phyloP scores from a whole-genome alignment of 176 grass and related monocot genomes.

The Aegilops sharonensis region DNA sequence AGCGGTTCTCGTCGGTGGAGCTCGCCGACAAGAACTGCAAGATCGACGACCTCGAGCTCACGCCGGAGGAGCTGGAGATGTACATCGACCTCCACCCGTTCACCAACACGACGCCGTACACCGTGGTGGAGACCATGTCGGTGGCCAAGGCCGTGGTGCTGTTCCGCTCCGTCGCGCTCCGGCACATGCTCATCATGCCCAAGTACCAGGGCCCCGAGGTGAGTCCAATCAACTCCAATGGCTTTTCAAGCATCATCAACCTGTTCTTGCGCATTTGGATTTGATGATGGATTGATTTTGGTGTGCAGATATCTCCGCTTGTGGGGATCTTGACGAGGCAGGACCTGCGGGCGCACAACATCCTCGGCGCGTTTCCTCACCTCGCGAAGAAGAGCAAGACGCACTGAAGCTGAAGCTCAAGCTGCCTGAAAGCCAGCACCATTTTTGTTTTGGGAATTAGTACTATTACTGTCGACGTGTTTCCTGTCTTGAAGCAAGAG shows the following conservation, averaged over 20 bases:
- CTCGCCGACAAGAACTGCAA: slow-evolving; percentile 49
- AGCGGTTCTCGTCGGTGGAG: slow-evolving; percentile 63
- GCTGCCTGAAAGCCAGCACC: neutral
- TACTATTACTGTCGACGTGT: neutral
- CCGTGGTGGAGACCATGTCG: slow-evolving; percentile 98
- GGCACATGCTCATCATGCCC: slow-evolving; percentile 89
- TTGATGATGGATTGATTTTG: neutral
- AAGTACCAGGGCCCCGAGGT: slow-evolving; percentile 87
- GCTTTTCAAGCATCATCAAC: neutral
- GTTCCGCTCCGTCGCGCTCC: slow-evolving; percentile 69
- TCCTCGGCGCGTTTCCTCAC: slow-evolving; percentile 68
- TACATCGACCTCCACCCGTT: slow-evolving; percentile 84
- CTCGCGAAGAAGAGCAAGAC: slow-evolving; percentile 39
- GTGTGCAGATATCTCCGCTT: slow-evolving; percentile 65
- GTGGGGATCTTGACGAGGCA: slow-evolving; percentile 93
- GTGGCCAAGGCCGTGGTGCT: slow-evolving; percentile 92
- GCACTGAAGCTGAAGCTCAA: slow-evolving; percentile 7
- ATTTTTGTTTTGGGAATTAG: slow-evolving; percentile 30
- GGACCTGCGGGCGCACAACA: slow-evolving; percentile 77
- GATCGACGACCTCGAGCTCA: slow-evolving; percentile 34
- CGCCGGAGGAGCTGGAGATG: slow-evolving; percentile 73
- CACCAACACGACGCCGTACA: slow-evolving; percentile 92
- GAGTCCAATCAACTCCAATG: neutral
- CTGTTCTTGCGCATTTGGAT: neutral
- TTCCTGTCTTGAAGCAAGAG: neutral